Conservation (phyloP, 345 rosid species). For the Kernera saxatilis region DNA sequence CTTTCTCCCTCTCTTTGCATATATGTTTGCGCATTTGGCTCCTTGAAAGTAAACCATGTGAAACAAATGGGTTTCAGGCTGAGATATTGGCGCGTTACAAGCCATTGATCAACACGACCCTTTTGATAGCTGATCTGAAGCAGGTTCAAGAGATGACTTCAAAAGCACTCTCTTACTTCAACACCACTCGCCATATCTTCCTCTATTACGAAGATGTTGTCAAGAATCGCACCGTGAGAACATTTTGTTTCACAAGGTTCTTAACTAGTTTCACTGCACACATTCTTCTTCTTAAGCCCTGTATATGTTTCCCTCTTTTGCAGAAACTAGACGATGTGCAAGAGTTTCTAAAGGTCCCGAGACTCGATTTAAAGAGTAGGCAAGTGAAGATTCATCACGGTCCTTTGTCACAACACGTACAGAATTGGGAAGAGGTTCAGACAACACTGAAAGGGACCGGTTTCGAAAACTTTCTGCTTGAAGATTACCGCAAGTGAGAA, state of each 20-base stretch:
- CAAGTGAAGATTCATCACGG: constrained; percentile 98
- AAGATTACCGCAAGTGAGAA: constrained; percentile 51
- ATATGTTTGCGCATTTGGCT: neutral
- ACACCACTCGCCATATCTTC: constrained; percentile 67
- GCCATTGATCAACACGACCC: constrained; percentile 62
- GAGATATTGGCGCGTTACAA: constrained; percentile 89
- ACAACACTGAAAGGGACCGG: constrained; percentile 57
- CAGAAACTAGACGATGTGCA: constrained; percentile 76
- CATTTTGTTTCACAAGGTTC: neutral
- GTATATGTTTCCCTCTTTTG: neutral
- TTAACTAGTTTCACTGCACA: neutral
- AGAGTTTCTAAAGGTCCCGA: constrained; percentile 84
- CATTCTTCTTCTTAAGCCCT: neutral
- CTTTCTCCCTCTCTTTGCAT: neutral
- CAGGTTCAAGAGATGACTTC: constrained; percentile 63
- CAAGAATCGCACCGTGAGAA: constrained; percentile 73
- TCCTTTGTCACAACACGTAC: constrained; percentile 51
- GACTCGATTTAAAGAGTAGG: constrained; percentile 58
- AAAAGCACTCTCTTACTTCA: constrained; percentile 79
- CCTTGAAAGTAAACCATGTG: neutral
- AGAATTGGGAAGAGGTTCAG: constrained; percentile 75
- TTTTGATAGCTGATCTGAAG: constrained; percentile 54
- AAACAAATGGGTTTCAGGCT: constrained; percentile 55
- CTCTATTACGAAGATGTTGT: constrained; percentile 88
- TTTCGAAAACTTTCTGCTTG: constrained; percentile 50